Evolutionary conservation across 176 grass and related monocot species (phyloP).

Genomic region (Avena sativa): DNA sequence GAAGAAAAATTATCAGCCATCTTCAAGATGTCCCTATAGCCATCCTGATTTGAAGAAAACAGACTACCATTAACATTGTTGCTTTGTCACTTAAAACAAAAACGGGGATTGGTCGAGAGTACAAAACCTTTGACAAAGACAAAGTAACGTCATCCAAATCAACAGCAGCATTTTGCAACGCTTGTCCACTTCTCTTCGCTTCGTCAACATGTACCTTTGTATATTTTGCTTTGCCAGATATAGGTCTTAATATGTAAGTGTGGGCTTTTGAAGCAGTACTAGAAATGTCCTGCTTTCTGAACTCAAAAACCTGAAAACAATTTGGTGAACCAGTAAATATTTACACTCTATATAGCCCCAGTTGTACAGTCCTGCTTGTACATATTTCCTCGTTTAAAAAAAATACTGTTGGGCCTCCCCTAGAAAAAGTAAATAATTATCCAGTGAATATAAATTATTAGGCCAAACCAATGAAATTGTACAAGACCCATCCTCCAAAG

Average conservation of each 20-base stretch:
- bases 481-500: constrained; percentile 5
- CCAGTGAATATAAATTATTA: constrained; percentile 16
- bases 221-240: constrained; percentile 94
- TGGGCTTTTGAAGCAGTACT: constrained; percentile 59
- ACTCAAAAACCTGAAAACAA: constrained; percentile 82
- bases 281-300: constrained; percentile 50
- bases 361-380: neutral
- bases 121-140: constrained; percentile 83
- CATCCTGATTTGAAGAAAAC: constrained; percentile 65
- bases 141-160: constrained; percentile 96
- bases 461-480: constrained; percentile 26
- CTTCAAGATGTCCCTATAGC: constrained; percentile 93
- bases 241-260: constrained; percentile 78
- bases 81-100: constrained; percentile 19
- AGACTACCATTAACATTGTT: constrained; percentile 3
- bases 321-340: constrained; percentile 32
- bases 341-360: constrained; percentile 20
- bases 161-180: constrained; percentile 88
- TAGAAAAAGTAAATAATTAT: constrained; percentile 20
- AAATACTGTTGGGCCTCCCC: neutral
- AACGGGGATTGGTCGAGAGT: constrained; percentile 5
- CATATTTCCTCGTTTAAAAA: neutral
- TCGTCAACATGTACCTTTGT: constrained; percentile 76
- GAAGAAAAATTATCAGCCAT: constrained; percentile 98
- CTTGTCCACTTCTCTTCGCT: constrained; percentile 82